A percentile compares a stretch with the other conserved stretches of the same genome.
phyloP scores from a whole-genome alignment of 1,284 basidiomycete species.

The Ustilago nuda region DNA sequence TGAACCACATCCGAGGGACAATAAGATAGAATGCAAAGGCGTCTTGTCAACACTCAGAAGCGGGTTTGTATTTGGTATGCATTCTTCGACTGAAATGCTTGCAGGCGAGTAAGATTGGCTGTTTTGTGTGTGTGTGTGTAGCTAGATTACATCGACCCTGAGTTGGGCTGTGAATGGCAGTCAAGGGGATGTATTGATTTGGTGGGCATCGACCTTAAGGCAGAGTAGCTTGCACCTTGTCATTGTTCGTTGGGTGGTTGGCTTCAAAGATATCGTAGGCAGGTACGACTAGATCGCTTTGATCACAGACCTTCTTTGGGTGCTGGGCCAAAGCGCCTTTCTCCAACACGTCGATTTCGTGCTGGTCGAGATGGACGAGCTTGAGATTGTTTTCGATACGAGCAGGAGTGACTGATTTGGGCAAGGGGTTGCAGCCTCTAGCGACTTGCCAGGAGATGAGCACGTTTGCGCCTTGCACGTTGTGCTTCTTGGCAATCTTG shows the following conservation, averaged over 20 bases:
- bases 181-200: not conserved
- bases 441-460: conserved; percentile 60
- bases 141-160: not conserved
- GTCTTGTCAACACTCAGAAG: no score
- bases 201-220: conserved; percentile 6
- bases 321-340: conserved; percentile 71
- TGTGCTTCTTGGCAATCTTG: conserved; percentile 57
- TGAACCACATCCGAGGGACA: not conserved
- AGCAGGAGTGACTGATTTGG: conserved; percentile 48
- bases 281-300: conserved; percentile 55
- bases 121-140: not conserved
- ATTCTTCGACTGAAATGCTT: not conserved
- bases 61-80: no score
- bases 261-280: conserved; percentile 60
- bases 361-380: conserved; percentile 72
- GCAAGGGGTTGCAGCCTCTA: conserved; percentile 60
- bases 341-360: conserved; percentile 63
- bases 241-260: conserved; percentile 53
- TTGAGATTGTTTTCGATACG: conserved; percentile 62
- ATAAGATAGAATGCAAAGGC: not conserved
- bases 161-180: not conserved
- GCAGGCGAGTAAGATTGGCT: conserved; percentile 3
- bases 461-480: conserved; percentile 58
- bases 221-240: conserved; percentile 52
- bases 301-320: conserved; percentile 60